These are phyloP conservation scores for Peribolospora kevripleyi DNA, from an alignment of 768 basidiomycete species.

Conservation along the genomic window DNA sequence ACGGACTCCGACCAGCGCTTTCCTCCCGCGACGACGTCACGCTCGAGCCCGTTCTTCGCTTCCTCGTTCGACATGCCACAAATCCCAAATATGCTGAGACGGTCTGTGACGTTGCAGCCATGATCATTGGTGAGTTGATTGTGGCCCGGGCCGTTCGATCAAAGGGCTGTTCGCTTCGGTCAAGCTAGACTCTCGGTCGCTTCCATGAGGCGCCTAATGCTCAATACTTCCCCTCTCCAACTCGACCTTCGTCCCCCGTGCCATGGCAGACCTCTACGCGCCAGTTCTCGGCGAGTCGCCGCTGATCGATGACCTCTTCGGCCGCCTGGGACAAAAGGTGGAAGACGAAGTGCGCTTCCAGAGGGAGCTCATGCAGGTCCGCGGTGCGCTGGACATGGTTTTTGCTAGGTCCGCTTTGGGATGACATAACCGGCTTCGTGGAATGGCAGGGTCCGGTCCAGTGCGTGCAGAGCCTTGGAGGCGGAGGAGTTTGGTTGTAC, in stretches of 20 bases:
- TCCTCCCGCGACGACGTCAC: constrained; percentile 80
- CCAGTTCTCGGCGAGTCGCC: constrained; percentile 85
- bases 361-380: constrained; percentile 51
- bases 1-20: constrained; percentile 64
- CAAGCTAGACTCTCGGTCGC: no score
- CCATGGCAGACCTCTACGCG: constrained; percentile 54
- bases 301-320: constrained; percentile 62
- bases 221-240: not conserved
- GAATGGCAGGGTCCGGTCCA: no score
- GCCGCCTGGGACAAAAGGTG: constrained; percentile 61
- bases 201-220: no score
- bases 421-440: not conserved
- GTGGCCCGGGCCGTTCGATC: not conserved
- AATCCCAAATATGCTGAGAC: constrained; percentile 84
- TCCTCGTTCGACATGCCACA: constrained; percentile 58
- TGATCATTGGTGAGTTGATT: constrained; percentile 50
- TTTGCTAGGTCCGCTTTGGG: constrained; percentile 30
- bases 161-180: no score
- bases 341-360: constrained; percentile 67
- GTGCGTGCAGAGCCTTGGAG: no score
- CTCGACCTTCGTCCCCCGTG: not conserved
- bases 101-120: constrained; percentile 49
- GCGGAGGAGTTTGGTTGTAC: no score
- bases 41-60: constrained; percentile 66
- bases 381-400: constrained; percentile 80